These are phyloP conservation scores for Rhynchosporium secalis DNA, from an alignment of 2,329 filamentous ascomycete genomes.

Conservation along the genomic window DNA sequence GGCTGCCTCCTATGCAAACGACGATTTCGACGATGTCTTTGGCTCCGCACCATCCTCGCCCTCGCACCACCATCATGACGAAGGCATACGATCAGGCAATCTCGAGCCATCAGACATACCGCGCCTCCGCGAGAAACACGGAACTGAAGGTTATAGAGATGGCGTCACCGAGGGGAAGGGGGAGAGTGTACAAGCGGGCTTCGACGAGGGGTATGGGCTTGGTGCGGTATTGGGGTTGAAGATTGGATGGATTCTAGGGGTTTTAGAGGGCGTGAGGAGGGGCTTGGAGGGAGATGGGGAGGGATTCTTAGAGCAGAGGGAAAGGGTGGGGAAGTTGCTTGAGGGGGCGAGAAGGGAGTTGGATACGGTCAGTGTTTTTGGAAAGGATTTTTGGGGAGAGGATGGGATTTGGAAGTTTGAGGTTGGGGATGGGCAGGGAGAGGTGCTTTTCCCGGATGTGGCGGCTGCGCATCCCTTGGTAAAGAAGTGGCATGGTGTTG, in stretches of 20 bases:
- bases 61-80: constrained; percentile 10
- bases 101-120: constrained; percentile 38
- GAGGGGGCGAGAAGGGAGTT: constrained; percentile 59
- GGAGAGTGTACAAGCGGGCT: constrained; percentile 76
- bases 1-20: constrained; percentile 24
- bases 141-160: constrained; percentile 85
- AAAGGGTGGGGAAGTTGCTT: constrained; percentile 42
- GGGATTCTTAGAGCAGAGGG: constrained; percentile 18
- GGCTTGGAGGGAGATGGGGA: constrained; percentile 44
- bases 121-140: constrained; percentile 38
- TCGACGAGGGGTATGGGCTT: constrained; percentile 86
- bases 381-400: constrained; percentile 62
- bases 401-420: constrained; percentile 73
- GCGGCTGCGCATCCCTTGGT: constrained; percentile 68
- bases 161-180: constrained; percentile 77
- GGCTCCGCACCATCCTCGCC: constrained; percentile 39
- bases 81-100: constrained; percentile 23
- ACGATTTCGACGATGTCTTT: constrained; percentile 40
- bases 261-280: constrained; percentile 68
- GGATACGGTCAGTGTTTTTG: constrained; percentile 62
- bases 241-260: constrained; percentile 73
- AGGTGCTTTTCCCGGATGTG: constrained; percentile 60
- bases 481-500: constrained; percentile 56
- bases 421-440: constrained; percentile 46
- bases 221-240: constrained; percentile 77